These are phyloP conservation scores for Dothideomycetidae sp. DNA, from an alignment of 2,329 filamentous ascomycete genomes.

Conservation along the genomic window DNA sequence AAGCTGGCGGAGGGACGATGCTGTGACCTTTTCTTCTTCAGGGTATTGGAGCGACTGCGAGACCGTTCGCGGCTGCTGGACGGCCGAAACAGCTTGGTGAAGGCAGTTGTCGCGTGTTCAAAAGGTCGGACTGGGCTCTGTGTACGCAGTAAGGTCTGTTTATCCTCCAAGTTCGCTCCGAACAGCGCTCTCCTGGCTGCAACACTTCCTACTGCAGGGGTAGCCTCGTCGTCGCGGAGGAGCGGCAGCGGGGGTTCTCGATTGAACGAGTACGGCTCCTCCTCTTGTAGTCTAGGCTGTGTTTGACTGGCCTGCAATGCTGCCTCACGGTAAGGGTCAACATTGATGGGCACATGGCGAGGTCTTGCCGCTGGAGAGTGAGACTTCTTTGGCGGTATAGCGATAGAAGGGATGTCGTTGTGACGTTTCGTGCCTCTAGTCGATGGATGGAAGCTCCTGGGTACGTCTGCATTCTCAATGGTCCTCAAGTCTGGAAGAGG, in stretches of 20 bases:
- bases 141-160: conserved; percentile 18
- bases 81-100: conserved; percentile 23
- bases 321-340: conserved; percentile 6
- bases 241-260: conserved; percentile 5
- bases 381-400: conserved; percentile 2
- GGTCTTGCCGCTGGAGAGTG: conserved; percentile 1
- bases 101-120: conserved; percentile 26
- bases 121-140: conserved; percentile 24
- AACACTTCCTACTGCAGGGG: conserved; percentile 1
- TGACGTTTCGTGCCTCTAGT: background rate
- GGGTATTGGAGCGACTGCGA: conserved; percentile 5
- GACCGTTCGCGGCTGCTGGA: conserved; percentile 5
- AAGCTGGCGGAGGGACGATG: no score
- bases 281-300: background rate
- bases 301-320: conserved; percentile 6
- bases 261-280: conserved; percentile 7
- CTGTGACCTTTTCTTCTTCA: conserved; percentile 8
- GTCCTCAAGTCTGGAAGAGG: background rate
- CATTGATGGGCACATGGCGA: conserved; percentile 6
- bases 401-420: no score
- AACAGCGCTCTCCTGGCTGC: conserved; percentile 12
- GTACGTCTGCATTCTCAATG: conserved; percentile 2
- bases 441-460: background rate
- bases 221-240: conserved; percentile 2
- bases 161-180: conserved; percentile 11